phyloP scores from a whole-genome alignment of 805 yeast species.

The Nakazawaea sp. region DNA sequence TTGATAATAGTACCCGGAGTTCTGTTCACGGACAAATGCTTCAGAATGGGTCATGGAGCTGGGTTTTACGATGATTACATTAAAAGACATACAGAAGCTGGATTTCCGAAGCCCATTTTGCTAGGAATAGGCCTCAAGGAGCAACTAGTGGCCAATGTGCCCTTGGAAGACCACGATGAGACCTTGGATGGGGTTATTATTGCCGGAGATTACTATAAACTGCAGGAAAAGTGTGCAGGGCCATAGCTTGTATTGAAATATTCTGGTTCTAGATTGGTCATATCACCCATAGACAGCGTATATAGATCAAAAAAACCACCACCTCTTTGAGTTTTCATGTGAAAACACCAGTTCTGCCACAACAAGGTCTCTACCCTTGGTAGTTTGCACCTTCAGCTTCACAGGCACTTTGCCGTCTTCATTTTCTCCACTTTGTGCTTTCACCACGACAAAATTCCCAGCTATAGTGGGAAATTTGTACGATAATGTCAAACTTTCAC shows the following conservation, averaged over 20 bases:
- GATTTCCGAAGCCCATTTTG: constrained; percentile 29
- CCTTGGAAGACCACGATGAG: constrained; percentile 61
- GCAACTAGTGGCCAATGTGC: constrained; percentile 50
- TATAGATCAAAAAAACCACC: constrained; percentile 13
- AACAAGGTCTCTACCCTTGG: constrained; percentile 49
- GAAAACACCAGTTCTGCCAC: constrained; percentile 48
- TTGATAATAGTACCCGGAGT: constrained; percentile 80
- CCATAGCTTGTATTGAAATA: no score
- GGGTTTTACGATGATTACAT: constrained; percentile 86
- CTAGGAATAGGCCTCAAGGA: constrained; percentile 62
- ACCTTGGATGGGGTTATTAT: constrained; percentile 47
- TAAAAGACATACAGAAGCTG: constrained; percentile 35
- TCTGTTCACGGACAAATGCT: constrained; percentile 48
- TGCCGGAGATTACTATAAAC: constrained; percentile 21
- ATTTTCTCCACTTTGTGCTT: constrained; percentile 31
- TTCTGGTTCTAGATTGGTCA: no score
- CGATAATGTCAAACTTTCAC: constrained; percentile 38
- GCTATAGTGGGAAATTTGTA: constrained; percentile 74
- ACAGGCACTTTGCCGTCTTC: constrained; percentile 32
- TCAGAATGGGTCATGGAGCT: constrained; percentile 84
- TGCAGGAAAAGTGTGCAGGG: background rate
- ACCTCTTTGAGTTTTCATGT: constrained; percentile 3
- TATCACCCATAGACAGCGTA: background rate
- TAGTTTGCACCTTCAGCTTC: constrained; percentile 45
- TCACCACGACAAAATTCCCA: constrained; percentile 66